Percentiles rank a stretch among this genome's conserved stretches.
Evolutionary conservation across 2,329 filamentous ascomycete species (phyloP).

Genomic region (Chrysoporthe austroafricana): DNA sequence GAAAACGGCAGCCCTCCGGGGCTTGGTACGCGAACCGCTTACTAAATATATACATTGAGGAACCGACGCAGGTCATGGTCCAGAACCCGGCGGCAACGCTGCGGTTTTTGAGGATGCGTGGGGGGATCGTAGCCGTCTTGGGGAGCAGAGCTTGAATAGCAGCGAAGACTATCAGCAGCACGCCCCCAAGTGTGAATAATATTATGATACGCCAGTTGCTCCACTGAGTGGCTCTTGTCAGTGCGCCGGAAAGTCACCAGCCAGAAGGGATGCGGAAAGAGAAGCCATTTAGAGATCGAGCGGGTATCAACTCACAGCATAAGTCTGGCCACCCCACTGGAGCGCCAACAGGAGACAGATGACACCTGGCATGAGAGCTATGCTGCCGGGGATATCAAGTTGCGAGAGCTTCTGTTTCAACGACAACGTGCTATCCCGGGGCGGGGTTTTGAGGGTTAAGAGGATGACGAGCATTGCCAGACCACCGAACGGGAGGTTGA

Average conservation of each 20-base stretch:
- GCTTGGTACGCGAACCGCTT: background rate
- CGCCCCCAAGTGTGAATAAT: conserved; percentile 35
- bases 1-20: no score
- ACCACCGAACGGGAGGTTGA: conserved; percentile 12
- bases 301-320: conserved; percentile 19
- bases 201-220: conserved; percentile 35
- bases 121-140: conserved; percentile 51
- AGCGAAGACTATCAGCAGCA: conserved; percentile 35
- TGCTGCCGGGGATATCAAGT: conserved; percentile 31
- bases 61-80: conserved; percentile 37
- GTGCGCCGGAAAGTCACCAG: no score
- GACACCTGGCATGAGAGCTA: conserved; percentile 29
- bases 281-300: no score
- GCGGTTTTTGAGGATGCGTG: conserved; percentile 49
- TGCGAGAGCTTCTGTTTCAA: conserved; percentile 31
- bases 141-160: conserved; percentile 45
- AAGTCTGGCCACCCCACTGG: conserved; percentile 33
- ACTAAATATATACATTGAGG: conserved; percentile 9
- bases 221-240: conserved; percentile 30
- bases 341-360: conserved; percentile 33
- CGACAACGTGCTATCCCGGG: conserved; percentile 19
- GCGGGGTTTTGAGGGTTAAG: conserved; percentile 21
- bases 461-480: conserved; percentile 25
- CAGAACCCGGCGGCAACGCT: conserved; percentile 45
- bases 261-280: no score